Evolutionary conservation across 225 moss, liverwort and hornwort species (phyloP).

Genomic region (Takakia lepidozioides): DNA sequence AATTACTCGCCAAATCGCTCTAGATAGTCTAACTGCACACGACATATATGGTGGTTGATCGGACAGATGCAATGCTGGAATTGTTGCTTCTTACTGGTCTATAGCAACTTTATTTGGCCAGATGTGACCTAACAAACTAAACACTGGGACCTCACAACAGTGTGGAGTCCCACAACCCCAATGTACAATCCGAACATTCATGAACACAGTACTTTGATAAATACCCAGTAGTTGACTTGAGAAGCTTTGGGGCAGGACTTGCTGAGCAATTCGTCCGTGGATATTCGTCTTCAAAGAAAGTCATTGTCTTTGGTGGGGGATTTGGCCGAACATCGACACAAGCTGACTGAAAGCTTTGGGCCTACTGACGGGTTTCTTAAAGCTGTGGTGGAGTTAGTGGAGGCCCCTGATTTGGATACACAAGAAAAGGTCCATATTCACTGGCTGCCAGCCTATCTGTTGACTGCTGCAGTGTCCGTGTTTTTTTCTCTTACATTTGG

Average conservation of each 20-base stretch:
- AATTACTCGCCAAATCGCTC: too few species aligned
- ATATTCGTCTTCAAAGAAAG: constrained; percentile 66
- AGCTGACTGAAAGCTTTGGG: constrained; percentile 40
- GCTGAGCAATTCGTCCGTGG: constrained; percentile 38
- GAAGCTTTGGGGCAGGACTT: constrained; percentile 34
- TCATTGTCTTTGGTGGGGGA: constrained; percentile 71
- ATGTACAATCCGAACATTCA: too few species aligned
- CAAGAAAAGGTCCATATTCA: constrained; percentile 65
- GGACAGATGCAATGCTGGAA: background rate
- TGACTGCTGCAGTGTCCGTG: too few species aligned
- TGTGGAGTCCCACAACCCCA: too few species aligned
- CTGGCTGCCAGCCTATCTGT: background rate
- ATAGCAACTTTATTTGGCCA: background rate
- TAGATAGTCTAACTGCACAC: too few species aligned
- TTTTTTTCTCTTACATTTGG: too few species aligned
- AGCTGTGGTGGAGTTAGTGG: constrained; percentile 56
- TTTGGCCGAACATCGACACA: constrained; percentile 69
- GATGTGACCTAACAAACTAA: background rate
- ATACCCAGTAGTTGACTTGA: background rate
- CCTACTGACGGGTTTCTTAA: constrained; percentile 63
- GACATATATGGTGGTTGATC: too few species aligned
- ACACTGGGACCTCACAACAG: background rate
- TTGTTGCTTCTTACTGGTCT: background rate
- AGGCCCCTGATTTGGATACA: constrained; percentile 77
- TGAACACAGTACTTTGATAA: background rate